phyloP scores from a whole-genome alignment of 2,329 filamentous ascomycete species.

The Aspergillus flavus region DNA sequence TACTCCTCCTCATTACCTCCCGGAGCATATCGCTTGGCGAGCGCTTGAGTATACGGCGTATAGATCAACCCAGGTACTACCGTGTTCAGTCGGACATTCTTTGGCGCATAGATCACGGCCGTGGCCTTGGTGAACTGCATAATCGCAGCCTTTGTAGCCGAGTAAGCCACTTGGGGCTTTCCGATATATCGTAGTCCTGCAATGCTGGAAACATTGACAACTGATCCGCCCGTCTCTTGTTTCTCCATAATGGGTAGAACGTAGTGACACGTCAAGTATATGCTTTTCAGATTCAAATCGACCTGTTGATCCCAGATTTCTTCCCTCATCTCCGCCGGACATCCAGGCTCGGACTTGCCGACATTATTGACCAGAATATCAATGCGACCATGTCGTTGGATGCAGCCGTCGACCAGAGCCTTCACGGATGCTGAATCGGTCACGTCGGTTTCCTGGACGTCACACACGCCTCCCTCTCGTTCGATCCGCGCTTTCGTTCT shows the following conservation, averaged over 20 bases:
- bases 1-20: slow-evolving; percentile 49
- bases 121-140: slow-evolving; percentile 55
- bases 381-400: slow-evolving; percentile 57
- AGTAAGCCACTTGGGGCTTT: slow-evolving; percentile 59
- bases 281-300: slow-evolving; percentile 59
- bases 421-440: slow-evolving; percentile 57
- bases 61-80: slow-evolving; percentile 61
- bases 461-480: slow-evolving; percentile 35
- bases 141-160: slow-evolving; percentile 54
- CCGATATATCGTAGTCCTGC: slow-evolving; percentile 57
- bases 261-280: slow-evolving; percentile 56
- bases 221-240: slow-evolving; percentile 35
- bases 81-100: slow-evolving; percentile 51
- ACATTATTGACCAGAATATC: slow-evolving; percentile 66
- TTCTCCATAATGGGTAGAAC: slow-evolving; percentile 29
- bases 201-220: slow-evolving; percentile 56
- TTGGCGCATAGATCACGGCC: slow-evolving; percentile 46
- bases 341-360: slow-evolving; percentile 58
- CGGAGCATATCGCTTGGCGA: slow-evolving; percentile 50
- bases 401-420: slow-evolving; percentile 53
- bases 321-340: slow-evolving; percentile 53
- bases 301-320: slow-evolving; percentile 56
- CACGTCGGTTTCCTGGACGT: slow-evolving; percentile 53
- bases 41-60: slow-evolving; percentile 53
- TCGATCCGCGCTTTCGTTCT: slow-evolving; percentile 46